Base-by-base conservation (phyloP, 1,139 yeast genomes). In the Kluyveromyces sp. region DNA sequence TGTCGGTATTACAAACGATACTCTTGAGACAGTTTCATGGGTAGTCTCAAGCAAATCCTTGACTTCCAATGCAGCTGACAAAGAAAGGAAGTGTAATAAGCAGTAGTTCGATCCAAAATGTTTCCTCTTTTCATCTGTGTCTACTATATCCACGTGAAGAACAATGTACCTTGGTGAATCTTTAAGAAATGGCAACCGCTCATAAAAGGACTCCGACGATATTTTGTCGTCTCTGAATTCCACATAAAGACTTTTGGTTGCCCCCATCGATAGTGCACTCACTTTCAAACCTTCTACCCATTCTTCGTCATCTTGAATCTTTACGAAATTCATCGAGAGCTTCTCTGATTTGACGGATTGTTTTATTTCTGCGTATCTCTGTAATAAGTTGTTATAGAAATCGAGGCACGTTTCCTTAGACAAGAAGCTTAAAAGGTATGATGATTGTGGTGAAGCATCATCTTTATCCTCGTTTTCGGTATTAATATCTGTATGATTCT, bases 51-150 rank as follows among this genome's bases (percentile, higher is more conserved):
- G 75, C 72, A 73, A 75, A 58, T 83, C 86, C 41, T 85, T 83
- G 26, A 90, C 87, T 55, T 83, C 85, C 50, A 86, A 78, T 4
- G 97, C 96, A 60, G 84, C 78, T n/a, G 86, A 76, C 53, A 89
- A 83, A 57, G 81, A 82, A 46, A 85, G 77, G 60, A 86, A 89
- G 59, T 87, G 88, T 45, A 86, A 78, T 61, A 89, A 84, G 2
- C 87, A 92, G 61, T 88, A 88, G 50, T 83, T 78, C 49, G 81
- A 81, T 58, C 83, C 88, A 74, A 75, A 60, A 72, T 79, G 57
- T 78, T 79, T 59, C 75, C 81, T 59, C 70, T 69, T 41, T 15
- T 41, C 34, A 43, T 79, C 81, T 10, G 61, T 50, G 47, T 73
- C 75, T 38, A 83, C 71, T 48, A 79, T 72, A 57, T 82, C 80